Conservation (phyloP, 1,139 yeast species). For the Yamadazyma pseudoaaseri region DNA sequence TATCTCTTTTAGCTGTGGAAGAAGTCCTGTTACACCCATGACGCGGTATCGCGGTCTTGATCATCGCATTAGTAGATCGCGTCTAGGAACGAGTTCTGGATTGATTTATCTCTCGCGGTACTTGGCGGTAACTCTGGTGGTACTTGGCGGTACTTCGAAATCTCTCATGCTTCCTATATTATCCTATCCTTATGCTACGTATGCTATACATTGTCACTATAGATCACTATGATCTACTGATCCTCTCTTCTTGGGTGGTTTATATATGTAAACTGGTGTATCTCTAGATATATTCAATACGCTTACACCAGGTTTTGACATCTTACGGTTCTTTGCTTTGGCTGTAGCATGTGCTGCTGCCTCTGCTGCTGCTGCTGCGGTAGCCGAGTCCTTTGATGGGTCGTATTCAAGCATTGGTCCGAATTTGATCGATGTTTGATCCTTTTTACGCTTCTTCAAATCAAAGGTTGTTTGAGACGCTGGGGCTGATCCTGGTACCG, state of each 20-base stretch:
- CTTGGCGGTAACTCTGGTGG: no score
- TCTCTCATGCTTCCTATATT: no score
- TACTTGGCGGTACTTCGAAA: no score
- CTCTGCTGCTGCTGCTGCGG: conserved; percentile 10
- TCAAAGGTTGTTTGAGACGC: conserved; percentile 14
- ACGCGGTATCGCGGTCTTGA: no score
- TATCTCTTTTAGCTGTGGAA: conserved; percentile 71
- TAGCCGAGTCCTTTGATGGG: conserved; percentile 32
- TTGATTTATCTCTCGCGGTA: no score
- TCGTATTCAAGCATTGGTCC: conserved; percentile 45
- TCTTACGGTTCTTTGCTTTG: conserved; percentile 11
- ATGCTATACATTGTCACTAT: no score
- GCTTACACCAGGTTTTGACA: conserved; percentile 17
- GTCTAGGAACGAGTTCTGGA: no score
- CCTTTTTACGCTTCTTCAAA: conserved; percentile 11
- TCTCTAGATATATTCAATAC: conserved; percentile 32
- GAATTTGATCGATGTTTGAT: conserved; percentile 34
- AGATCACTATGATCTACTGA: no score
- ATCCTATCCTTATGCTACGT: no score
- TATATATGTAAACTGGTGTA: conserved; percentile 34
- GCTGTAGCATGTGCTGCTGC: conserved; percentile 8
- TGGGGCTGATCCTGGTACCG: conserved; percentile 14
- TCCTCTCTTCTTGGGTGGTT: conserved; percentile 27
- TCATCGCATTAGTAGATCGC: no score
- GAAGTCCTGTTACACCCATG: conserved; percentile 82